phyloP scores from a whole-genome alignment of 805 yeast species.

The Candida pseudofarinosa region DNA sequence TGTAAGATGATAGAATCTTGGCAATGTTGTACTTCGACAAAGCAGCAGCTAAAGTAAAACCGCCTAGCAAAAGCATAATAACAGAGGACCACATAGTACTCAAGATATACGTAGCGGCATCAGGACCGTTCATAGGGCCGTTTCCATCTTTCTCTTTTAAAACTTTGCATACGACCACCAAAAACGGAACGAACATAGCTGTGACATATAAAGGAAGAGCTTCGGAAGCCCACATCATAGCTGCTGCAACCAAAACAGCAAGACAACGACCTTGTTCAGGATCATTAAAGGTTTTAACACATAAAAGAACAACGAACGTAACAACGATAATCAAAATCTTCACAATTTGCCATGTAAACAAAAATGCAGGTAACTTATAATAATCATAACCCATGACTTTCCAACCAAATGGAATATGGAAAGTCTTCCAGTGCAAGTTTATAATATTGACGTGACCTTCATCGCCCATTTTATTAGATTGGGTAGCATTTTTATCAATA shows the following conservation, averaged over 20 bases:
- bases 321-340: constrained; percentile 47
- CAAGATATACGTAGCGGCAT: constrained; percentile 75
- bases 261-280: constrained; percentile 67
- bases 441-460: constrained; percentile 15
- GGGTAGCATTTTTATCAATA: constrained; percentile 13
- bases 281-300: constrained; percentile 58
- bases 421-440: constrained; percentile 15
- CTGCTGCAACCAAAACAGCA: constrained; percentile 58
- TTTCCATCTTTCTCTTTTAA: constrained; percentile 45
- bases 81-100: constrained; percentile 94
- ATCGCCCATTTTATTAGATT: constrained; percentile 22
- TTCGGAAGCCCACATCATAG: constrained; percentile 50
- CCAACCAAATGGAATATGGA: constrained; percentile 17
- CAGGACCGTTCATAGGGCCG: constrained; percentile 54
- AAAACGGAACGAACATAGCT: constrained; percentile 45
- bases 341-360: constrained; percentile 44
- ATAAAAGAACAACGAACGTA: constrained; percentile 49
- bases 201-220: constrained; percentile 50
- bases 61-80: constrained; percentile 84
- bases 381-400: constrained; percentile 10
- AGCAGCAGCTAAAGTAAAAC: constrained; percentile 93
- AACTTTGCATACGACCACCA: constrained; percentile 44
- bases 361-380: constrained; percentile 41
- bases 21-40: constrained; percentile 88
- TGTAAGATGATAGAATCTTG: constrained; percentile 74